Base-by-base conservation (phyloP, 108 stramenopile genomes). In the Skeletonema marinoi region DNA sequence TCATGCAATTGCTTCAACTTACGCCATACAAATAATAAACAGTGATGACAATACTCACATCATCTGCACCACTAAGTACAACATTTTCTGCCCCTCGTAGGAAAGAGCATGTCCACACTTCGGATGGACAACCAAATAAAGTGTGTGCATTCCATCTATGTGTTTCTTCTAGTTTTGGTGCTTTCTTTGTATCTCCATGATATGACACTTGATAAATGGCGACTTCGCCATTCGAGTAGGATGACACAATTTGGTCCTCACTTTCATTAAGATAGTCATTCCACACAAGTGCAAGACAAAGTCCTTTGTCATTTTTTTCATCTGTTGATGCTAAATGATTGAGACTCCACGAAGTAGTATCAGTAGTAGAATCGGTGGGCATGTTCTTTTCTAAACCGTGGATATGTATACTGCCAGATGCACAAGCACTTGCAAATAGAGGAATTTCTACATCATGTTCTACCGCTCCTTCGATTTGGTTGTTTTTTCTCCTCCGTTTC, bases 21-120 rank as follows among this genome's bases (percentile, higher is more conserved):
- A 89, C 80, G 29, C 60, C 65, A 59, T 69, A 71, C 21, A 59
- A 71, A 21, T 29, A 29, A 39, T 35, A 17, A 48, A 68, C 30
- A 6, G 21, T n/a, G 8, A 63, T 41, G 44, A 41, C 30, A 11
- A 65, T 46, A 14, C 81, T 82, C 66, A 82, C 83, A 75, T 84
- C 83, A 66, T 84, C 83, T 30, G 78, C 83, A 29, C 83, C 83
- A 51, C 78, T 80, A 21, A 84, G 60, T 17, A 84, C 83, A 41
- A 84, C 71, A 63, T 78, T 81, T 11, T 51, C 75, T 39, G 56
- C 74, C 42, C 68, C 75, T 19, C 74, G 64, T 59, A 84, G 64
- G 58, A 81, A 85, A 3, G 80, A 85, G 77, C 84, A 85, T 36
- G 86, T 81, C 95, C 95, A 96, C 60, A 96, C 95, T 82, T 96